Conservation (phyloP, 352 stramenopile species). For the Globisporangium nagaii region DNA sequence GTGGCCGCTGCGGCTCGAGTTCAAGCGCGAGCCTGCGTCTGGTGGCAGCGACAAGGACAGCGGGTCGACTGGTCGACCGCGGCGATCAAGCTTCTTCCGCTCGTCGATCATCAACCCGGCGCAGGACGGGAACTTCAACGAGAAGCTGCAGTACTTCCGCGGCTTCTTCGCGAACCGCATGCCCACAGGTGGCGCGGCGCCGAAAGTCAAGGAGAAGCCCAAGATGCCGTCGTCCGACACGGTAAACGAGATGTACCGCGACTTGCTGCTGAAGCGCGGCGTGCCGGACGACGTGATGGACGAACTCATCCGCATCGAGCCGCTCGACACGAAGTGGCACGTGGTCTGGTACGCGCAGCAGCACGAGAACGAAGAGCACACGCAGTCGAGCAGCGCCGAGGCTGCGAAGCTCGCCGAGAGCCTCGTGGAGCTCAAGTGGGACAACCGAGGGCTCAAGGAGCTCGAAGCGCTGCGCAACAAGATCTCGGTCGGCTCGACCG, state of each 20-base stretch:
- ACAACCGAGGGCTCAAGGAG: slow-evolving; percentile 72
- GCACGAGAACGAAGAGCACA: slow-evolving; percentile 71
- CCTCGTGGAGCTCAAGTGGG: slow-evolving; percentile 79
- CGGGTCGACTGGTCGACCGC: slow-evolving; percentile 23
- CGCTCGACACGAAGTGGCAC: slow-evolving; percentile 83
- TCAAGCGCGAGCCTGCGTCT: slow-evolving; percentile 42
- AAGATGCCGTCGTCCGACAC: slow-evolving; percentile 52
- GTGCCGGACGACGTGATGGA: slow-evolving; percentile 84
- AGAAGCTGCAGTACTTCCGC: slow-evolving; percentile 83
- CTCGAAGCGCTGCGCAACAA: slow-evolving; percentile 66
- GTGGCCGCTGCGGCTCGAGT: slow-evolving; percentile 75
- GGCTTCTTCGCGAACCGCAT: slow-evolving; percentile 82
- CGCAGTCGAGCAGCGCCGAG: slow-evolving; percentile 45
- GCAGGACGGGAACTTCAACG: slow-evolving; percentile 77
- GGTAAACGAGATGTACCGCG: slow-evolving; percentile 85
- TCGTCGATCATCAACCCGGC: slow-evolving; percentile 62
- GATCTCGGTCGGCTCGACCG: slow-evolving; percentile 57
- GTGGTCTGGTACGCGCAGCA: slow-evolving; percentile 82
- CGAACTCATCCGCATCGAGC: slow-evolving; percentile 77
- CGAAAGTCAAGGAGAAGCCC: slow-evolving; percentile 68
- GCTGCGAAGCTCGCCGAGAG: slow-evolving; percentile 67
- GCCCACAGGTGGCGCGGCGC: slow-evolving; percentile 55
- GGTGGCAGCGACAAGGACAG: slow-evolving; percentile 22
- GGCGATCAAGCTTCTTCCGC: slow-evolving; percentile 73
- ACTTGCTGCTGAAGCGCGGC: slow-evolving; percentile 70